Evolutionary conservation across 2,329 filamentous ascomycete genomes (phyloP).

Genomic region (Hymenoscyphus fructigenus): DNA sequence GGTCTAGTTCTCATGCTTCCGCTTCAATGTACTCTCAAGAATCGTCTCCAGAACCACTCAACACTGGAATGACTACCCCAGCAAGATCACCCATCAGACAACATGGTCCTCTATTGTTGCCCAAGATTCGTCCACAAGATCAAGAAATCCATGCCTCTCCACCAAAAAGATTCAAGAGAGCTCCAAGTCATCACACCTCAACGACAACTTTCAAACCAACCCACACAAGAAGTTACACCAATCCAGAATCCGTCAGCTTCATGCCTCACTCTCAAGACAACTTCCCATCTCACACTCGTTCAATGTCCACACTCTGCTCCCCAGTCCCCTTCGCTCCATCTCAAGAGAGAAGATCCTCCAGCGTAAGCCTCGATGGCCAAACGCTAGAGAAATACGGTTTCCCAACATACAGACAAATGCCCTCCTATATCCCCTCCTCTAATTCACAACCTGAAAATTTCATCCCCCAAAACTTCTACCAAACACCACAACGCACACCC

Average conservation of each 20-base stretch:
- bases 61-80: conserved; percentile 69
- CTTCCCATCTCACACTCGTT: conserved; percentile 31
- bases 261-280: conserved; percentile 25
- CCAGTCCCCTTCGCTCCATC: conserved; percentile 36
- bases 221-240: conserved; percentile 60
- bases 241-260: conserved; percentile 54
- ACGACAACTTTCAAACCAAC: conserved; percentile 43
- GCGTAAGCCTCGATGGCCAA: conserved; percentile 65
- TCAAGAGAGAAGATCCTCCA: conserved; percentile 62
- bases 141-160: conserved; percentile 60
- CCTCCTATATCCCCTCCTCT: conserved; percentile 47
- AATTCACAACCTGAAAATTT: conserved; percentile 44
- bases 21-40: conserved; percentile 60
- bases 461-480: conserved; percentile 42
- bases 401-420: conserved; percentile 79
- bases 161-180: conserved; percentile 58
- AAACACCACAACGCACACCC: conserved; percentile 43
- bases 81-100: conserved; percentile 71
- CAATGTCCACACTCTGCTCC: conserved; percentile 36
- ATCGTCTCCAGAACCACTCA: conserved; percentile 67
- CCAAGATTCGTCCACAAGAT: conserved; percentile 84
- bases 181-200: conserved; percentile 31
- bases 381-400: conserved; percentile 72
- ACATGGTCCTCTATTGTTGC: conserved; percentile 76
- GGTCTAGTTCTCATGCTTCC: conserved; percentile 38